Conservation (phyloP, 495 filamentous ascomycete genomes). For the Glarea lozoyensis region DNA sequence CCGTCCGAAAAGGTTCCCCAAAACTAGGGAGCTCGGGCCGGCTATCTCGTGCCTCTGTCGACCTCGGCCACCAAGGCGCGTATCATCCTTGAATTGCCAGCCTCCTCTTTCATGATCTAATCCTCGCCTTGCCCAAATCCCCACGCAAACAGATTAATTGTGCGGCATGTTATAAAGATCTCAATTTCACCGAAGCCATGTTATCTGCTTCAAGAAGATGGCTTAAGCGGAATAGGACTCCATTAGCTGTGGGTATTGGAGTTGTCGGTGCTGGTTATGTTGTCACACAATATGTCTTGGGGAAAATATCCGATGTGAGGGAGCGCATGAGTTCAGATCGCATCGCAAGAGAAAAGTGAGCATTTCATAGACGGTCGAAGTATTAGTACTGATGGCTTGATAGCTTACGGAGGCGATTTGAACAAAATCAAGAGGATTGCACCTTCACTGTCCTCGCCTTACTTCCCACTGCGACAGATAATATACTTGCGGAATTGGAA, state of each 20-base stretch:
- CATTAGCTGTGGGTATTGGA: constrained; percentile 77
- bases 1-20: too few relatives aligned
- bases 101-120: neutral
- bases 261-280: constrained; percentile 86
- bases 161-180: constrained; percentile 14
- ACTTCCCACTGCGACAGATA: constrained; percentile 79
- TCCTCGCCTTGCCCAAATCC: neutral
- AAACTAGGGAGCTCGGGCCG: too few relatives aligned
- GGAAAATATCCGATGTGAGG: constrained; percentile 82
- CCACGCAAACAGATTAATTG: neutral
- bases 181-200: constrained; percentile 39
- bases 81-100: neutral
- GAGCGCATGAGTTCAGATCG: constrained; percentile 93
- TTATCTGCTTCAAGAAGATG: constrained; percentile 75
- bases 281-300: constrained; percentile 82
- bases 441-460: constrained; percentile 96
- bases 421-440: constrained; percentile 98
- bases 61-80: constrained; percentile 1
- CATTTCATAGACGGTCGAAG: constrained; percentile 4
- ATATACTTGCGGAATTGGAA: constrained; percentile 78
- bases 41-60: too few relatives aligned
- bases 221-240: constrained; percentile 85
- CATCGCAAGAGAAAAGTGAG: constrained; percentile 92
- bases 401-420: constrained; percentile 88
- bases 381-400: neutral